These are phyloP conservation scores for Neurospora intermedia DNA, from an alignment of 495 filamentous ascomycete genomes.

Conservation along the genomic window DNA sequence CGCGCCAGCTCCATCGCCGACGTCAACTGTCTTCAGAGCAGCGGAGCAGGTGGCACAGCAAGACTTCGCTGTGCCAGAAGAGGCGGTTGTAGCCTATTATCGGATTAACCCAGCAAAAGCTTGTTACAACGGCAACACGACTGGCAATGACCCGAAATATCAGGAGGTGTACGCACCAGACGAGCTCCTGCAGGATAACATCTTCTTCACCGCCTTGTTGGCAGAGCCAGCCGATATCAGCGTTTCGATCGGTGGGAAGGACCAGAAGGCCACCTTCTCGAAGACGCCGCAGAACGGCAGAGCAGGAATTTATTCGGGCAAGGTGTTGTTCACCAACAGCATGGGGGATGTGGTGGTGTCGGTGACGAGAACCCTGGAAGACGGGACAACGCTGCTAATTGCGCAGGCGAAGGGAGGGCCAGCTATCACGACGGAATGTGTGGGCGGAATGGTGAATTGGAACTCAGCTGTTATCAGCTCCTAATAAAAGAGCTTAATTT, in stretches of 20 bases:
- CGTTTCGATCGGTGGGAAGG: constrained; percentile 10
- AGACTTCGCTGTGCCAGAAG: not conserved
- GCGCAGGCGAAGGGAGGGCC: not conserved
- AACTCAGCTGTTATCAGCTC: not conserved
- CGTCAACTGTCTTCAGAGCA: not conserved
- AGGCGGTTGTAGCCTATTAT: constrained; percentile 8
- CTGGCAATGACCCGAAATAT: constrained; percentile 7
- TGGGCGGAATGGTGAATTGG: not conserved
- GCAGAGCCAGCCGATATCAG: constrained; percentile 7
- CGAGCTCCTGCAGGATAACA: constrained; percentile 10
- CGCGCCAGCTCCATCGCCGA: not conserved
- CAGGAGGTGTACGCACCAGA: constrained; percentile 6
- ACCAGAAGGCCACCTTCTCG: constrained; percentile 1
- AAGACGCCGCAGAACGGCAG: constrained; percentile 3
- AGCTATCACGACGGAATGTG: not conserved
- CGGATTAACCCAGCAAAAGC: constrained; percentile 11
- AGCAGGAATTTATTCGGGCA: constrained; percentile 11
- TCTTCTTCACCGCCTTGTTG: constrained; percentile 17
- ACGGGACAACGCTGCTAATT: not conserved
- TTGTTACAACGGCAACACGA: constrained; percentile 12
- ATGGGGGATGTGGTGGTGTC: constrained; percentile 14
- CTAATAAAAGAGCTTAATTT: not conserved
- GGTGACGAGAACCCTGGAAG: constrained; percentile 1
- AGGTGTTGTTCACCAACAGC: constrained; percentile 9
- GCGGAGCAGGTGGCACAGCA: not conserved